phyloP scores from a whole-genome alignment of 129 eudicot genomes.

The Flaveria linearis region DNA sequence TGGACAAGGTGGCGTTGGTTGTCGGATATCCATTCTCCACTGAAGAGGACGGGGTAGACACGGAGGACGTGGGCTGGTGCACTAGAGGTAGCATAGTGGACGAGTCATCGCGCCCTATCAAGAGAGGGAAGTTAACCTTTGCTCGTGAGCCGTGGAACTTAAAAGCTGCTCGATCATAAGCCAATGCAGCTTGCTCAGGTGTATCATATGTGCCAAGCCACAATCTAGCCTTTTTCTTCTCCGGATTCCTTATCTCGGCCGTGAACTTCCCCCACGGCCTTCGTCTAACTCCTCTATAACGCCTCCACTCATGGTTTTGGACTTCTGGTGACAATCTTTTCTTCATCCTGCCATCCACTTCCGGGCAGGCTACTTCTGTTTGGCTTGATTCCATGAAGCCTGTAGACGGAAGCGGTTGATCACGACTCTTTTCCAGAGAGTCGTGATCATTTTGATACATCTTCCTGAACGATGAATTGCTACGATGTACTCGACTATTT shows the following conservation, averaged over 20 bases:
- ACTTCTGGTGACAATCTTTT: constrained; percentile 9
- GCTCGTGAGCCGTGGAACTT: constrained; percentile 45
- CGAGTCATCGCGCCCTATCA: constrained; percentile 25
- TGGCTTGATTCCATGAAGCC: background rate
- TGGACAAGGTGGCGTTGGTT: no score
- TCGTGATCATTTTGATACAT: constrained; percentile 18
- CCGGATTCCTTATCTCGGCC: constrained; percentile 43
- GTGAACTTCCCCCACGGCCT: constrained; percentile 48
- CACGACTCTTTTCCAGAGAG: background rate
- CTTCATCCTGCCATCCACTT: constrained; percentile 7
- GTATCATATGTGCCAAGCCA: constrained; percentile 45
- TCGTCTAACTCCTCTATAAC: constrained; percentile 40
- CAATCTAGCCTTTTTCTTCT: constrained; percentile 43
- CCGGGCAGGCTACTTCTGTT: constrained; percentile 2
- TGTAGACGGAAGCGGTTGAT: background rate
- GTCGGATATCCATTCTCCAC: no score
- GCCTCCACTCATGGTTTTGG: constrained; percentile 37
- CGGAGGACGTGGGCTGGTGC: background rate
- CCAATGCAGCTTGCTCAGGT: constrained; percentile 44
- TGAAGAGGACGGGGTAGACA: background rate
- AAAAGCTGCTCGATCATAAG: constrained; percentile 42
- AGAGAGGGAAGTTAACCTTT: constrained; percentile 39
- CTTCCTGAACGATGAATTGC: constrained; percentile 10
- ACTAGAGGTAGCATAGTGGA: background rate
- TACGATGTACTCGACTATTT: background rate